Evolutionary conservation across 129 eudicot species (phyloP).

Genomic region (Deinandra increscens): DNA sequence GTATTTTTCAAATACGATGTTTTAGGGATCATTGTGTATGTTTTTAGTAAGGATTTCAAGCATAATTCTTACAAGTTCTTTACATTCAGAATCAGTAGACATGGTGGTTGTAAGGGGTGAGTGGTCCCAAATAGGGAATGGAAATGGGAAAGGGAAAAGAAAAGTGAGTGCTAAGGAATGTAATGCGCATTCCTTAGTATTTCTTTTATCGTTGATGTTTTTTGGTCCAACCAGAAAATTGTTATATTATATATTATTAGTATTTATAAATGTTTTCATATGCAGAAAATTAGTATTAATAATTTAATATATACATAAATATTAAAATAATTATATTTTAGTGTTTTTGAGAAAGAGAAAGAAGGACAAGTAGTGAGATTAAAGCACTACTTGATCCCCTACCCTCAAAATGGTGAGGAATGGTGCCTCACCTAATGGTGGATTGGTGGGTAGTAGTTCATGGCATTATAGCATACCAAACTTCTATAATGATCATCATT

Average conservation of each 20-base stretch:
- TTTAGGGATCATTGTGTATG: not conserved
- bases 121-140: not conserved
- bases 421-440: not conserved
- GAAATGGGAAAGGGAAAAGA: not conserved
- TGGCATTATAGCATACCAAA: not conserved
- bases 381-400: not conserved
- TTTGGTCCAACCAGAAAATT: not conserved
- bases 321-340: not conserved
- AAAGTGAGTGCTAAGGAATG: too few relatives aligned
- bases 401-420: not conserved
- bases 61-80: not conserved
- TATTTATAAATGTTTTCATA: not conserved
- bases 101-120: not conserved
- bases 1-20: not conserved
- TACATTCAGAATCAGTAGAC: not conserved
- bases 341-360: not conserved
- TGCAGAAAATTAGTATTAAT: too few relatives aligned
- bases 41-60: not conserved
- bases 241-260: too few relatives aligned
- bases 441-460: not conserved
- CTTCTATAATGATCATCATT: not conserved
- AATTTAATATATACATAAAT: not conserved
- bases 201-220: not conserved
- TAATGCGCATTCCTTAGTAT: not conserved
- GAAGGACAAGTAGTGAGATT: not conserved